Conservation (phyloP, 495 filamentous ascomycete species). For the Choiromyces venosus region DNA sequence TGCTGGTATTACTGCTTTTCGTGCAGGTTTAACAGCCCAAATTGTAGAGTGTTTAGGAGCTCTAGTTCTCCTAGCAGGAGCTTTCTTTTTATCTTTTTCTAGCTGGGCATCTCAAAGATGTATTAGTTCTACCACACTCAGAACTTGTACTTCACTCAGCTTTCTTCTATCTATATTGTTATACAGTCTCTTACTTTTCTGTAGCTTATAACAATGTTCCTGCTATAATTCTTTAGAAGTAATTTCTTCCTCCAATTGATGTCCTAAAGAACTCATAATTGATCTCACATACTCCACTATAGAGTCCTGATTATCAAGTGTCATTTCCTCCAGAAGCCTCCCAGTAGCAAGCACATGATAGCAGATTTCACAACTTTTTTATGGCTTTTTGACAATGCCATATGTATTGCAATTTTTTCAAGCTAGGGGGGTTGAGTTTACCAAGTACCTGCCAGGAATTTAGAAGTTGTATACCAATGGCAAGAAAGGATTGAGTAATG, state of each 20-base stretch:
- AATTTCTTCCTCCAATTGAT: neutral
- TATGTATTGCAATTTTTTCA: no score
- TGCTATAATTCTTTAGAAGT: neutral
- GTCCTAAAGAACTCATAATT: neutral
- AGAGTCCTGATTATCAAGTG: neutral
- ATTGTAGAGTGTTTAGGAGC: no score
- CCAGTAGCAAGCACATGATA: neutral
- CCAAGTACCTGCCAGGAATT: no score
- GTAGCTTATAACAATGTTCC: neutral
- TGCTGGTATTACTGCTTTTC: no score
- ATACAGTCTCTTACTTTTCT: neutral
- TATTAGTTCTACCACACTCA: neutral
- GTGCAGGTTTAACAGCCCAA: no score
- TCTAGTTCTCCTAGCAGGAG: no score
- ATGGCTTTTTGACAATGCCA: neutral
- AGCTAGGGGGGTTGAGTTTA: no score
- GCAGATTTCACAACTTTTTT: neutral
- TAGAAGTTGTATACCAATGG: no score
- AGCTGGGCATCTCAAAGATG: neutral
- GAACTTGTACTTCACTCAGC: neutral
- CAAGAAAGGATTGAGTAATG: no score
- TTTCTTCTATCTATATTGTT: neutral
- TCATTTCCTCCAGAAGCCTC: neutral
- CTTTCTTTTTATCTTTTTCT: neutral
- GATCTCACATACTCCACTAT: neutral